A percentile compares a stretch with the other conserved stretches of the same genome.
These are phyloP conservation scores for Gyrodon lividus DNA, from an alignment of 768 basidiomycete species.

Conservation along the genomic window DNA sequence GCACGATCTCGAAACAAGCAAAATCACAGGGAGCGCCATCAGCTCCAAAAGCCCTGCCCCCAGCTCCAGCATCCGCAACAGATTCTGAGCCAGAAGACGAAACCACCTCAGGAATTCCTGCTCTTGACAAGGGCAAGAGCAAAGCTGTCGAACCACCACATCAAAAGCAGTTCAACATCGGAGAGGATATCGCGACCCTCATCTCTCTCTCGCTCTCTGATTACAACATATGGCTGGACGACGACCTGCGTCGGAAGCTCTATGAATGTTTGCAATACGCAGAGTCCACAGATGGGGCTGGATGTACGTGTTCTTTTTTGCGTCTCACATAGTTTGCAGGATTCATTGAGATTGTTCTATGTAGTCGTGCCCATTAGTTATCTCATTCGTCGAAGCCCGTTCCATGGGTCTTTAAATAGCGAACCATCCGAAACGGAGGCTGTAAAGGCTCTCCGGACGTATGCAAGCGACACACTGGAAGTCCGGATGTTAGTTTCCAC, in stretches of 20 bases:
- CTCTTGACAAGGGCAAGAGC: constrained; percentile 25
- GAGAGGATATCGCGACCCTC: constrained; percentile 50
- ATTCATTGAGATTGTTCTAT: constrained; percentile 19
- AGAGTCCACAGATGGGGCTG: constrained; percentile 27
- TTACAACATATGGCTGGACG: constrained; percentile 64
- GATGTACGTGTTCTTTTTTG: constrained; percentile 44
- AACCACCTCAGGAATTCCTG: background rate
- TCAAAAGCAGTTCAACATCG: constrained; percentile 21
- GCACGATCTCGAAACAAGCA: constrained; percentile 40
- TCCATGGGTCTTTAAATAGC: constrained; percentile 19
- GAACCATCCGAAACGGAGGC: constrained; percentile 43
- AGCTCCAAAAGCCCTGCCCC: constrained; percentile 2
- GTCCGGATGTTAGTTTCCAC: constrained; percentile 57
- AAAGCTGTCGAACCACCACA: constrained; percentile 13
- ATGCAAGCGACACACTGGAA: constrained; percentile 49
- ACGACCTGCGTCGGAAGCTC: constrained; percentile 50
- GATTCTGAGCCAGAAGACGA: constrained; percentile 8
- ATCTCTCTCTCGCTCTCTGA: constrained; percentile 66
- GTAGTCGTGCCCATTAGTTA: constrained; percentile 62
- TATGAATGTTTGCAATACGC: constrained; percentile 31
- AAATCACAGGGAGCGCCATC: constrained; percentile 24
- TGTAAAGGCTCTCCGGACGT: constrained; percentile 58
- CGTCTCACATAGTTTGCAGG: background rate
- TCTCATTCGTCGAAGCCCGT: constrained; percentile 42
- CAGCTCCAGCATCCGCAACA: constrained; percentile 8